Evolutionary conservation across 768 basidiomycete genomes (phyloP), one percentile per base, ranked within the genome.

Genomic region (Russula sp.): DNA sequence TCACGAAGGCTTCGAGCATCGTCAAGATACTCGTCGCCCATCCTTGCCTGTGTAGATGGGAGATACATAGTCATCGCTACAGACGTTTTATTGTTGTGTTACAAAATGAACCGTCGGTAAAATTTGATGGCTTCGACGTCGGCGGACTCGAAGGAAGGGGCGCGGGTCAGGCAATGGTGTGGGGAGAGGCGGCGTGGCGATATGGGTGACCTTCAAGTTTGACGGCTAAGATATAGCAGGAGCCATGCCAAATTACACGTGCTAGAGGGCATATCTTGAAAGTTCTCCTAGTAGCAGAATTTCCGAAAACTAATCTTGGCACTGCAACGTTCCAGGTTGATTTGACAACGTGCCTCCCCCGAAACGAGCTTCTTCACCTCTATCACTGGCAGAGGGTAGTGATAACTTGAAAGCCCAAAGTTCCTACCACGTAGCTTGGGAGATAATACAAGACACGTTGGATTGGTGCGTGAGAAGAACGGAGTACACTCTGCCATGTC

Each of bases 1-100:
- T 63, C 57, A 13, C 61, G 61, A 47, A 63, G 39, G 41, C 41
- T 20, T 22, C 62, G 52, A 36, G 62, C 62, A 42, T 55, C 20
- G 18, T 54, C 52, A 29, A 63, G 62, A 48, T 35, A 63, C 10
- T 25, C 39, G 35, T 63, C 62, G 39, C 62, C 62, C 18, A 39
- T 62, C 43, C 22, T 58, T 7, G 45, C 50, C 51, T 47, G 56
- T 10, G 32, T 29, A 10, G 61, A 62, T n/a, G 43, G 56, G 32
- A 57, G 43, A 41, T 53, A 58, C 48, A 43, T 25, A 8, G 60
- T 25, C 60, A 50, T 61, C 7, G 29, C 10, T 16, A 22, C 8
- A 8, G 25, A 46, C 3, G 46, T 52, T 61, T n/a, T 38, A 9
- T 7, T 32, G 18, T 9, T 7, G n/a, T 4, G 7, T 45, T 14